Conservation (phyloP, 495 filamentous ascomycete species). For the Hypoxylon fuscum region DNA sequence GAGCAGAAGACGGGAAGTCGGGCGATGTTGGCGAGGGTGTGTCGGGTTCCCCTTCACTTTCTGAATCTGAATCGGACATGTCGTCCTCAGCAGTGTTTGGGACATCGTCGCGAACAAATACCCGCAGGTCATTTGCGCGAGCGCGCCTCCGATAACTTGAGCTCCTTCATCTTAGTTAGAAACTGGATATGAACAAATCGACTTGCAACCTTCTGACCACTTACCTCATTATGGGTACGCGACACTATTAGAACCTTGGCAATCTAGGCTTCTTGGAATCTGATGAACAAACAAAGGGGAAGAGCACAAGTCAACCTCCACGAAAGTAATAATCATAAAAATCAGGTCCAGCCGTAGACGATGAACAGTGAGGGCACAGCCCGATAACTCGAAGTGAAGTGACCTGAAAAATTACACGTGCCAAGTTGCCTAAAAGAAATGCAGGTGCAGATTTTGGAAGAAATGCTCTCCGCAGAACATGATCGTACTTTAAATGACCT, state of each 20-base stretch:
- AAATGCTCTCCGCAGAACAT: not conserved
- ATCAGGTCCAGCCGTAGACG: constrained; percentile 33
- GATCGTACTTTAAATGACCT: constrained; percentile 6
- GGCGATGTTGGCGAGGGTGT: constrained; percentile 27
- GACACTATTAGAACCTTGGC: constrained; percentile 27
- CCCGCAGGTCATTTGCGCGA: constrained; percentile 24
- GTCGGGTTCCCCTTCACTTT: constrained; percentile 24
- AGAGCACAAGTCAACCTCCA: constrained; percentile 10
- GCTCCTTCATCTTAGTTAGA: constrained; percentile 20
- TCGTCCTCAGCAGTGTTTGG: not conserved
- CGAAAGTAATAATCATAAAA: constrained; percentile 27
- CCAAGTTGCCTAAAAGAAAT: constrained; percentile 18
- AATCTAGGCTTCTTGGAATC: constrained; percentile 10
- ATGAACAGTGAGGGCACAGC: constrained; percentile 35
- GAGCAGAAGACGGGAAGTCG: constrained; percentile 7
- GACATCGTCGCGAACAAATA: constrained; percentile 30
- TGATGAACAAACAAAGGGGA: constrained; percentile 14
- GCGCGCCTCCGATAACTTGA: constrained; percentile 21
- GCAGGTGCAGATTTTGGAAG: constrained; percentile 19
- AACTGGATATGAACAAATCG: not conserved
- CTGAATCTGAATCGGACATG: constrained; percentile 19
- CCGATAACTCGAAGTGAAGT: constrained; percentile 31
- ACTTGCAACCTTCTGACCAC: not conserved
- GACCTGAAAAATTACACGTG: constrained; percentile 28
- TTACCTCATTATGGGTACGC: constrained; percentile 31